Evolutionary conservation across 306 rosid genomes (phyloP), one percentile per base, ranked within the genome.

Genomic region (Cucumis melo): DNA sequence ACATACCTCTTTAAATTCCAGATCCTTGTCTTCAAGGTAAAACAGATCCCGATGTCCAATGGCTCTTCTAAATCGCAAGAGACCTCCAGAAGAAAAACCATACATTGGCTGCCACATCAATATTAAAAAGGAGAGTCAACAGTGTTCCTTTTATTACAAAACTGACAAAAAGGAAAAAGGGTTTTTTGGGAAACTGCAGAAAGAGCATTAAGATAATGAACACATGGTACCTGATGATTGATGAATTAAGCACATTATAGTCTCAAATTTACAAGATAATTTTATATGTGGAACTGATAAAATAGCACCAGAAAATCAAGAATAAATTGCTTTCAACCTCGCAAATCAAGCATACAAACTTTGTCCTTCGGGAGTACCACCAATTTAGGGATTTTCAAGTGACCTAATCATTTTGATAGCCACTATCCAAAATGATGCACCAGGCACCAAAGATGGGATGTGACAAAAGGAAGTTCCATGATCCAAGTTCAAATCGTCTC

Each of bases 1-100:
- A 39, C 96, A 85, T 86, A 94, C 97, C 73, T 94, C 96, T 87
- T 90, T 94, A 66, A 94, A 87, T 60, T 90, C 96, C 80, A 94
- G 90, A 79, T 94, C 99, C 86, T 85, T 90, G 87, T 94, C 96
- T 65, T 94, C 96, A 36, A 94, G 76, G 84, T 94, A 94, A 87
- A 89, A 94, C 87, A 94, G 87, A 82, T 88, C 99, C 80, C 89
- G 87, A 78, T 94, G 92, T 77, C 96, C 99, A 86, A 73, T 79
- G 67, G 96, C 96, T 87, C 91, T 80, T 88, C 87, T 94, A 84
- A 94, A 94, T 82, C 88, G 87, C 80, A 83, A 73, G 66, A 87
- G 88, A 75, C 90, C 97, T 19, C 86, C 85, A 21, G 96, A 86
- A 21, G 90, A 57, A 81, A 87, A 90, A 60, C 97, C 95, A 82